Base-by-base conservation (phyloP, 2,329 filamentous ascomycete genomes). In the Paraconiothyrium brasiliense region DNA sequence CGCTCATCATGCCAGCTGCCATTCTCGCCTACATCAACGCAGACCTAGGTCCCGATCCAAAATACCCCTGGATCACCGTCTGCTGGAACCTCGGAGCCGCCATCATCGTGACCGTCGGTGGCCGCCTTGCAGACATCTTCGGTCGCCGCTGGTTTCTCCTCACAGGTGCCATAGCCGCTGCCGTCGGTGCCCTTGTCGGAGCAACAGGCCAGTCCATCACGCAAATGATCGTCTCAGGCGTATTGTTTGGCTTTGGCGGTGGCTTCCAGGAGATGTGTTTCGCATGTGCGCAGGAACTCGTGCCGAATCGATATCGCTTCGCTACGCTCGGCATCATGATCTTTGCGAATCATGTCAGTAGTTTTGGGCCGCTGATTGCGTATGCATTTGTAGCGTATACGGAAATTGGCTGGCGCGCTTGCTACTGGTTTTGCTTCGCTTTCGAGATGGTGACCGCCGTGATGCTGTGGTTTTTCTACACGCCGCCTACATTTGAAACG, bases 111-210 rank as follows among this genome's bases (percentile, higher is more conserved):
- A 75, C 75, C 9, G 71, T 79, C 16, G 74, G 73, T 11, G 75
- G 75, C 5, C 64, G 62, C 24, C 60, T 67, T 65, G 78, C 14
- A 22, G 64, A 66, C 50, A 66, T 64, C 54, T 66, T 66, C 48
- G 64, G 64, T 4, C 58, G 64, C 14, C 74, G 79, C 20, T 81
- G 74, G 64, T 80, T 80, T 65, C 73, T 80, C 57, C 71, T 80
- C 46, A 61, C 65, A 30, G 71, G 68, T 20, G 67, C 69, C n/a
- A 50, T 62, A 24, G 65, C 66, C 41, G 68, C 68, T 22, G 60
- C 70, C 10, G 55, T 68, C 14, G 71, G 71, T 22, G 69, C 71
- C 43, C 63, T 71, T 24, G 68, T 73, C 27, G 71, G 71, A 32
- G 69, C 69, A 9, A 73, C 70, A 3, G 67, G 69, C 10, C 60